Evolutionary conservation across 2,329 filamentous ascomycete species (phyloP).

Genomic region (Diaporthe australafricana): DNA sequence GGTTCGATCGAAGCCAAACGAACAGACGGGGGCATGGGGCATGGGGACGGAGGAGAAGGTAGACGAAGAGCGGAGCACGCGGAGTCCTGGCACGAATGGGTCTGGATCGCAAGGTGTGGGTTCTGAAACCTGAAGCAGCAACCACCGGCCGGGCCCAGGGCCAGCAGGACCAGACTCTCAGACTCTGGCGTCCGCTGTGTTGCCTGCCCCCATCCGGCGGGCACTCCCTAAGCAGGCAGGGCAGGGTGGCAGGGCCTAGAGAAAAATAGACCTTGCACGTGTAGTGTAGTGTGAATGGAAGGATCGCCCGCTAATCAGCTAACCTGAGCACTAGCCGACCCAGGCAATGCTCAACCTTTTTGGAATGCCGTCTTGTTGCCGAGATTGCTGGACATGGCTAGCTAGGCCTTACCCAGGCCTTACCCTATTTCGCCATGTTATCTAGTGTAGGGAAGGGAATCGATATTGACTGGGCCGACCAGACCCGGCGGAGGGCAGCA

Average conservation of each 20-base stretch:
- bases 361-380: conserved; percentile 14
- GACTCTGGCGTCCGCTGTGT: background rate
- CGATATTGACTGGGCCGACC: conserved; percentile 23
- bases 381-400: conserved; percentile 24
- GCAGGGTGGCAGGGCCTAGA: too few species aligned
- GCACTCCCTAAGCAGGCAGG: background rate
- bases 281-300: conserved; percentile 14
- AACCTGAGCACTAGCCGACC: conserved; percentile 26
- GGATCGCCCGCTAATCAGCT: conserved; percentile 23
- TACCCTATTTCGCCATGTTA: background rate
- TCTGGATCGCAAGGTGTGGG: background rate
- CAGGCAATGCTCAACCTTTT: conserved; percentile 5
- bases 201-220: conserved; percentile 9
- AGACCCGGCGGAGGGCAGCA: conserved; percentile 14
- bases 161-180: too few species aligned
- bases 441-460: background rate
- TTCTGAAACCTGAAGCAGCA: conserved; percentile 18
- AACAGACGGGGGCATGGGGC: too few species aligned
- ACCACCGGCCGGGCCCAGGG: background rate
- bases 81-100: background rate
- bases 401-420: background rate
- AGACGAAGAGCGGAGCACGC: background rate
- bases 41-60: background rate
- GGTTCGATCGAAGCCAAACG: conserved; percentile 7
- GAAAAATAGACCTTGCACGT: conserved; percentile 14